Base-by-base conservation (phyloP, 768 basidiomycete genomes). In the Lactarius sanguifluus region DNA sequence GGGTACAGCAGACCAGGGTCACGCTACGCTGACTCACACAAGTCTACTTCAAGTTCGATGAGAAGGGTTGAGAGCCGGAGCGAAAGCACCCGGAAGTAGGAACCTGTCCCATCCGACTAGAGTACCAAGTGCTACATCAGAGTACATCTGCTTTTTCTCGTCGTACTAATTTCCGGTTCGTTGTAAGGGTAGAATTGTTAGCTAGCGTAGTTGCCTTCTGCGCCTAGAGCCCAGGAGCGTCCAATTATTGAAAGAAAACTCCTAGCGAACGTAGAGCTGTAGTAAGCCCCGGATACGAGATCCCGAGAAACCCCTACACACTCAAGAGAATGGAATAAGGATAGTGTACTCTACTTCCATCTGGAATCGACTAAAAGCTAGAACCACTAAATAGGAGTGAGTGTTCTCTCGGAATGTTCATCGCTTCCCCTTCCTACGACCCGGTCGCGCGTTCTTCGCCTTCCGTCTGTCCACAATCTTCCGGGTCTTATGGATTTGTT, bases 401-500 rank as follows among this genome's bases (percentile, higher is more conserved):
- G 23, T 20, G 18, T 47, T 52, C 23, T 43, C 18, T 40, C 57
- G 36, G 5, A 36, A 36, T 36, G 18, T 28, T 40, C 72, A 76
- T 66, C 60, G 71, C 68, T 32, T 77, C 72, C 81, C 76, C 71
- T 78, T 82, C 43, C 82, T 80, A 55, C 75, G 77, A 70, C 79
- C 80, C 9, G 90, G 87, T 34, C 94, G 82, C n/a, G 91, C 91
- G 73, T 95, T 95, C 79, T 91, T 95, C 23, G 82, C 86, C 74
- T 81, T 85, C 72, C 83, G 85, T 69, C 83, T 86, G 71, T 93
- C 91, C 73, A 79, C 72, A 23, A 81, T 59, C 72, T 86, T 86
- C 68, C 95, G 83, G 38, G 82, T 79, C 74, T 89, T 95, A 69
- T 92, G 85, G 68, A 98, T 95, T 74, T 96, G 91, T 58, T 94